These are phyloP conservation scores for Heliamphora exappendiculata DNA, from an alignment of 148 eudicot genomes.

Conservation along the genomic window DNA sequence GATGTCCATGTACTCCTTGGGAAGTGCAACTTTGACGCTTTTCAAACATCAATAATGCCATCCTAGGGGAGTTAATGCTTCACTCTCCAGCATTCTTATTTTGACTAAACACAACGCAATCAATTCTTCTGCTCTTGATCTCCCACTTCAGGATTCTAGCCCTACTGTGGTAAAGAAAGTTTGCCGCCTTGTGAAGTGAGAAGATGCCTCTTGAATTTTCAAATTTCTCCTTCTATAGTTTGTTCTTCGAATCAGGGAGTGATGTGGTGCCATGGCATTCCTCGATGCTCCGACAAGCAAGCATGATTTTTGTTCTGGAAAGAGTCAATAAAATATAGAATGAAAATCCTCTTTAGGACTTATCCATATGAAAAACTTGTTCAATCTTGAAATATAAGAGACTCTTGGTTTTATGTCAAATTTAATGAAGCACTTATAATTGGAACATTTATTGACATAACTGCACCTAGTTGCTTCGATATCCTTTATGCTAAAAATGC, in stretches of 20 bases:
- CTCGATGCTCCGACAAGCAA: background rate
- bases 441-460: background rate
- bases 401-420: background rate
- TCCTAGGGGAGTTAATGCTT: background rate
- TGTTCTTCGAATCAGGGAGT: background rate
- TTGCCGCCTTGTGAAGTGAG: background rate
- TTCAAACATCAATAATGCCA: background rate
- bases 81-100: background rate
- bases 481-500: background rate
- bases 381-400: background rate
- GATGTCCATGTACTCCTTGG: background rate
- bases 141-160: background rate
- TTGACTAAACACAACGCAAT: background rate
- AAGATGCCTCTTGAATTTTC: background rate
- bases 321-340: background rate
- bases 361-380: background rate
- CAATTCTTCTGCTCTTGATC: background rate
- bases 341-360: background rate
- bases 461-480: background rate
- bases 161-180: background rate
- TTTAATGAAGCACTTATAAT: background rate
- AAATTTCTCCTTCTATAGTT: background rate
- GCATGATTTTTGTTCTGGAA: constrained; percentile 2
- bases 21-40: background rate
- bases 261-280: background rate